phyloP scores from a whole-genome alignment of 83 land plant species.

The Diphasiastrum complanatum region DNA sequence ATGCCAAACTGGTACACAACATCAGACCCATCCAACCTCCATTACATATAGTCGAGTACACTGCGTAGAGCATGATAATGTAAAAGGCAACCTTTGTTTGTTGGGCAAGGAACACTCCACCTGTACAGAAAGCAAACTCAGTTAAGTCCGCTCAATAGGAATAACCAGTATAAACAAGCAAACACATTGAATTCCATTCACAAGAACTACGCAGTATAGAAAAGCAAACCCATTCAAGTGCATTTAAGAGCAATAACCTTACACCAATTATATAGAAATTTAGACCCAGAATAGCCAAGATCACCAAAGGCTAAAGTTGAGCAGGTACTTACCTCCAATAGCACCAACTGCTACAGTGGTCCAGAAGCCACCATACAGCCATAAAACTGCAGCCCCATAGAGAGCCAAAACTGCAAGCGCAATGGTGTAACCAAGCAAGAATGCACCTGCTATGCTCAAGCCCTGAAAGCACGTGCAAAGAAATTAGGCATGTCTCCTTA shows the following conservation, averaged over 20 bases:
- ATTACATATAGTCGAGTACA: constrained; percentile 58
- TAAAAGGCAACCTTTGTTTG: constrained; percentile 55
- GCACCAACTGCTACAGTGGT: constrained; percentile 48
- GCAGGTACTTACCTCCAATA: constrained; percentile 52
- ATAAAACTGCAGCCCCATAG: constrained; percentile 40
- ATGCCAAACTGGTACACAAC: constrained; percentile 58
- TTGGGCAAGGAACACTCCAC: constrained; percentile 41
- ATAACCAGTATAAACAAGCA: too few relatives aligned
- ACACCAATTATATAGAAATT: too few relatives aligned
- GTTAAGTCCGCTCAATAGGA: neutral
- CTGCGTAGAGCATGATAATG: constrained; percentile 53
- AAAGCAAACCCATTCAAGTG: too few relatives aligned
- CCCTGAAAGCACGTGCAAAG: constrained; percentile 38
- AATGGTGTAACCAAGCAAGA: constrained; percentile 53
- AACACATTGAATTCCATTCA: too few relatives aligned
- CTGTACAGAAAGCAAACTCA: constrained; percentile 35
- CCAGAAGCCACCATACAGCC: constrained; percentile 98
- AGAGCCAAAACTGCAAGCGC: constrained; percentile 39
- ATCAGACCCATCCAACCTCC: constrained; percentile 77
- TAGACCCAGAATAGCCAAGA: too few relatives aligned
- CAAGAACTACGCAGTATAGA: too few relatives aligned
- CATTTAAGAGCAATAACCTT: too few relatives aligned
- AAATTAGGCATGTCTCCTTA: too few relatives aligned
- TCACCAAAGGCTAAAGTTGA: too few relatives aligned
- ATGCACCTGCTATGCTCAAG: constrained; percentile 34